Percentiles rank a stretch among this genome's conserved stretches.
Conservation (phyloP, 225 moss, liverwort and hornwort species). For the Physcomitrellopsis africana region DNA sequence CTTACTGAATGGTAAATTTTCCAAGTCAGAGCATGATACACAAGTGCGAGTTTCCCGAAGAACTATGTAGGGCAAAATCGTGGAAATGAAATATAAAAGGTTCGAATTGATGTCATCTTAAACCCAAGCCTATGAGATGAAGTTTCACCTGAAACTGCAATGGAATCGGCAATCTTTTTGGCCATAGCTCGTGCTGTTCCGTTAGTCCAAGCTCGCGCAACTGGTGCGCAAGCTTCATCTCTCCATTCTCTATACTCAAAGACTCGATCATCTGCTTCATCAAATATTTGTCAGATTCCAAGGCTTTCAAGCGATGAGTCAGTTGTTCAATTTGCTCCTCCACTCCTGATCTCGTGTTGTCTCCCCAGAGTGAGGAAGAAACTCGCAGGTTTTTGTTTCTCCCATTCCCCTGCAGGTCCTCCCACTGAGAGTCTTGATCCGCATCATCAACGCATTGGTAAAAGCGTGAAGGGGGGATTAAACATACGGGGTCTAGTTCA, state of each 20-base stretch:
- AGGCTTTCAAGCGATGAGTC: conserved; percentile 56
- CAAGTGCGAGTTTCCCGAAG: not conserved
- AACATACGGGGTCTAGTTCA: conserved; percentile 17
- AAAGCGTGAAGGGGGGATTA: conserved; percentile 40
- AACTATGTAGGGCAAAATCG: conserved; percentile 4
- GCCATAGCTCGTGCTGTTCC: conserved; percentile 46
- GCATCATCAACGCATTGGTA: conserved; percentile 28
- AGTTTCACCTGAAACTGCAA: conserved; percentile 68
- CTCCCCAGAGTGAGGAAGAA: conserved; percentile 39
- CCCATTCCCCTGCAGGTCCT: conserved; percentile 55
- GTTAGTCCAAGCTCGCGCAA: conserved; percentile 55
- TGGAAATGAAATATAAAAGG: not conserved
- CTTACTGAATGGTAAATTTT: too few relatives aligned
- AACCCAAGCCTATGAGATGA: not conserved
- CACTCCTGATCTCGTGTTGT: conserved; percentile 31
- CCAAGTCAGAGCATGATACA: not conserved
- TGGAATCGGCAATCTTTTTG: conserved; percentile 38
- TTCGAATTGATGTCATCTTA: too few relatives aligned
- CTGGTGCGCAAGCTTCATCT: conserved; percentile 76
- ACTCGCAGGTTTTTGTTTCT: conserved; percentile 47
- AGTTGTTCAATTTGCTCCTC: conserved; percentile 60
- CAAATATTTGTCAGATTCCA: conserved; percentile 76
- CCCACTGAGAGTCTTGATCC: conserved; percentile 32
- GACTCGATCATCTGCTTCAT: conserved; percentile 82
- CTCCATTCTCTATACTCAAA: conserved; percentile 70